These are phyloP conservation scores for Paracoccidioides brasiliensis DNA, from an alignment of 2,329 filamentous ascomycete genomes.

Conservation along the genomic window DNA sequence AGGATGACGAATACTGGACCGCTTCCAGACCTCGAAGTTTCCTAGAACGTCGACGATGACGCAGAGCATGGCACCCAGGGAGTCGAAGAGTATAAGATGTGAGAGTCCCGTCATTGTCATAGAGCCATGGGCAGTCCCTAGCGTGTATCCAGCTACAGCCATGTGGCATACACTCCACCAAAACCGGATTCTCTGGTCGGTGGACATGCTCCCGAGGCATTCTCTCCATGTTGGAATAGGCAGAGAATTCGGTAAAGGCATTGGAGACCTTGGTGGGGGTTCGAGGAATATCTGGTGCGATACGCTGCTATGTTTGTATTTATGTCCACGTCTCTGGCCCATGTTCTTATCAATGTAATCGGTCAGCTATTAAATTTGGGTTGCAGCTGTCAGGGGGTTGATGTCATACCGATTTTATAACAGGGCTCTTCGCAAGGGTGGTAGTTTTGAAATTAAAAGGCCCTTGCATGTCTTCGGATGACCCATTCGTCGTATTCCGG, in stretches of 20 bases:
- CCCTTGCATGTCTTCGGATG: conserved; percentile 24
- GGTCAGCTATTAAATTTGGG: conserved; percentile 12
- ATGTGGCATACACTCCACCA: conserved; percentile 88
- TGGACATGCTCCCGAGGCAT: conserved; percentile 79
- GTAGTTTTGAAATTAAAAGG: conserved; percentile 95
- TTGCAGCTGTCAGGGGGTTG: neutral
- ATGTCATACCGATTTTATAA: conserved; percentile 57
- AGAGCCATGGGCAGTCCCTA: conserved; percentile 74
- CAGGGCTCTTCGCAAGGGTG: conserved; percentile 57
- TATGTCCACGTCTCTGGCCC: conserved; percentile 83
- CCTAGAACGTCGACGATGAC: conserved; percentile 83
- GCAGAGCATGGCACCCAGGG: conserved; percentile 79
- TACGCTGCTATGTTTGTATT: conserved; percentile 94
- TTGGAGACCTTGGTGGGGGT: conserved; percentile 69
- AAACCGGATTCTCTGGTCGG: conserved; percentile 67
- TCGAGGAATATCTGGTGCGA: conserved; percentile 96
- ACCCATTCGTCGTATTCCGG: conserved; percentile 16
- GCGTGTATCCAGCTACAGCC: conserved; percentile 66
- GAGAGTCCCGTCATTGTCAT: conserved; percentile 85
- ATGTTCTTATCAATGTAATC: conserved; percentile 48
- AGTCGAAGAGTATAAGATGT: conserved; percentile 90
- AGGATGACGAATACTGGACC: conserved; percentile 81
- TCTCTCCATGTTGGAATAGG: conserved; percentile 83
- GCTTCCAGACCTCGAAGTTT: conserved; percentile 96
- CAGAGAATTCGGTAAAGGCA: conserved; percentile 79